phyloP scores from a whole-genome alignment of 495 filamentous ascomycete species.

The Lasiosphaeris hirsuta region DNA sequence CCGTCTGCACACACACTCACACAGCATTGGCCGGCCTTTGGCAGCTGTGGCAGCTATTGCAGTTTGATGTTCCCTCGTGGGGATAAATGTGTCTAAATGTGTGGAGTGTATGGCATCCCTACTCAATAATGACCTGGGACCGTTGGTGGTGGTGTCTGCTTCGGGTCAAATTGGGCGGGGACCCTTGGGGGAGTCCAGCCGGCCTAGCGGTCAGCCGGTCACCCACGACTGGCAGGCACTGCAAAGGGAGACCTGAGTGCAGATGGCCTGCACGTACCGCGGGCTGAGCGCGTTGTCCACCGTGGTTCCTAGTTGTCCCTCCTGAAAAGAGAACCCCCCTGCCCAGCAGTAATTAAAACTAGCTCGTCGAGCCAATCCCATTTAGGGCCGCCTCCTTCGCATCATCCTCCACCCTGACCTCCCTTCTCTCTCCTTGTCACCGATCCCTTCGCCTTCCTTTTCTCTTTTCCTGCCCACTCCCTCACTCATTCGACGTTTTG shows the following conservation, averaged over 20 bases:
- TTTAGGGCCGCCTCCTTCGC: conserved; percentile 18
- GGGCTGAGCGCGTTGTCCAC: not conserved
- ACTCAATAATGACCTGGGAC: not conserved
- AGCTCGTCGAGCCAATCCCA: conserved; percentile 21
- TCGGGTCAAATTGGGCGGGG: conserved; percentile 1
- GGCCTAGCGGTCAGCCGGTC: not conserved
- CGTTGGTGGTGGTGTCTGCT: conserved; percentile 4
- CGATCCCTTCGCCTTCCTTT: conserved; percentile 19
- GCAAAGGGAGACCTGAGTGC: not conserved
- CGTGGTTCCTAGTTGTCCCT: not conserved
- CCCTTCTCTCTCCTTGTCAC: conserved; percentile 24
- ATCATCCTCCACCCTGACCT: conserved; percentile 17
- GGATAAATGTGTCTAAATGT: conserved; percentile 6
- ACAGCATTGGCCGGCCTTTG: not conserved
- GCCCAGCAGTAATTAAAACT: conserved; percentile 32
- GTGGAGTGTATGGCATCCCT: conserved; percentile 3
- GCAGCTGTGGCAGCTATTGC: no score
- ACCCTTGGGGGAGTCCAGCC: not conserved
- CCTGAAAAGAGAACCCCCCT: conserved; percentile 11
- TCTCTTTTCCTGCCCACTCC: conserved; percentile 22
- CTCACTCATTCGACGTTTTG: conserved; percentile 26
- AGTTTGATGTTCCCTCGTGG: conserved; percentile 1
- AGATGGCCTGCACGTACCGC: conserved; percentile 8
- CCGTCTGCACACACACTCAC: no score
- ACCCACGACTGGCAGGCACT: not conserved